Evolutionary conservation across 75 land plant species (phyloP).

Genomic region (Cryptomeria japonica): DNA sequence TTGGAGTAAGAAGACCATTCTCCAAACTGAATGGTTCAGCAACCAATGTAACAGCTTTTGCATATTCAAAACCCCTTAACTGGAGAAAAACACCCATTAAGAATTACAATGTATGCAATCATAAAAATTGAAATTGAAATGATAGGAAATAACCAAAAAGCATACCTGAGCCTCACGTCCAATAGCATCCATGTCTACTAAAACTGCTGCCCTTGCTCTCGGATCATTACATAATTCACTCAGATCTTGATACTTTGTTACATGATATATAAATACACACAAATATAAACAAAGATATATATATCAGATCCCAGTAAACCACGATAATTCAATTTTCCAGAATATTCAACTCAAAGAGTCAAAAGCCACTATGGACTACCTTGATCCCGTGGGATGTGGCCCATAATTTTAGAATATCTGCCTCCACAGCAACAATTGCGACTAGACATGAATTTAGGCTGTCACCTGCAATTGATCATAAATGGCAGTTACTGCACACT

Average conservation of each 20-base stretch:
- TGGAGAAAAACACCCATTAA: conserved; percentile 22
- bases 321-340: background rate
- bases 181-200: conserved; percentile 88
- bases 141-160: background rate
- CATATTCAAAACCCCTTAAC: conserved; percentile 98
- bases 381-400: conserved; percentile 87
- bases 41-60: conserved; percentile 81
- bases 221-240: conserved; percentile 66
- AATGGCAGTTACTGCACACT: background rate
- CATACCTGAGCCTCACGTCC: conserved; percentile 79
- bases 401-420: conserved; percentile 78
- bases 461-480: conserved; percentile 58
- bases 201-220: conserved; percentile 71
- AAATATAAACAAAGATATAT: conserved; percentile 16
- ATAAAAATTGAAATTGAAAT: background rate
- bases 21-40: conserved; percentile 84
- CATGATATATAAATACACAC: background rate
- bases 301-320: background rate
- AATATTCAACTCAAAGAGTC: background rate
- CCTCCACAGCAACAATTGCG: conserved; percentile 84
- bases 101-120: background rate
- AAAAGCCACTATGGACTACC: conserved; percentile 31
- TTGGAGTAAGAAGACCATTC: conserved; percentile 92
- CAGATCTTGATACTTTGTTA: conserved; percentile 61
- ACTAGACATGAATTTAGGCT: conserved; percentile 90